Evolutionary conservation across 2,329 filamentous ascomycete species (phyloP).

Genomic region (Trichophyton mentagrophytes): DNA sequence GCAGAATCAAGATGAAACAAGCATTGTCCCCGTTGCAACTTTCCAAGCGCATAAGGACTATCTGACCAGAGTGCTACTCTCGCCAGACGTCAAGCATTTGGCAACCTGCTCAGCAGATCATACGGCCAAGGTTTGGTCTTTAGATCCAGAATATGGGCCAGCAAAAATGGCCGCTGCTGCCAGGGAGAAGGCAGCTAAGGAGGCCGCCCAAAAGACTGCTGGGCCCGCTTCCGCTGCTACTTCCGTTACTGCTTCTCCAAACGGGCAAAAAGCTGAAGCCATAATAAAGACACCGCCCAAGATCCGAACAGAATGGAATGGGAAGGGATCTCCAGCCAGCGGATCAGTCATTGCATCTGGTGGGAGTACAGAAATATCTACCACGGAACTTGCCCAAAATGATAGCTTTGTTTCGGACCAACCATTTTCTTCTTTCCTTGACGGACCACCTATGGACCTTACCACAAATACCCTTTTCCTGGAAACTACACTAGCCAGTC

Average conservation of each 20-base stretch:
- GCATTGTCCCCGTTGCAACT: slow-evolving; percentile 72
- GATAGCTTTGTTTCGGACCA: slow-evolving; percentile 12
- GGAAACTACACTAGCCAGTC: slow-evolving; percentile 74
- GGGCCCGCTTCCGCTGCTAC: too few relatives aligned
- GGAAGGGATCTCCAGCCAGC: not conserved
- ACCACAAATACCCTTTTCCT: slow-evolving; percentile 52
- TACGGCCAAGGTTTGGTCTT: slow-evolving; percentile 91
- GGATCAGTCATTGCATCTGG: not conserved
- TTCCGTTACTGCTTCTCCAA: not conserved
- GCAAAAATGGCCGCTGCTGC: slow-evolving; percentile 24
- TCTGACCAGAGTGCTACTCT: slow-evolving; percentile 81
- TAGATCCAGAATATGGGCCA: slow-evolving; percentile 51
- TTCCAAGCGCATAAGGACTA: slow-evolving; percentile 87
- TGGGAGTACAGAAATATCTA: not conserved
- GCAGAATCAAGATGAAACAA: slow-evolving; percentile 68
- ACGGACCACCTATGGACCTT: slow-evolving; percentile 30
- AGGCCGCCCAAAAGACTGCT: not conserved
- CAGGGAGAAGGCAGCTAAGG: slow-evolving; percentile 4
- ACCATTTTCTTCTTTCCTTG: slow-evolving; percentile 25
- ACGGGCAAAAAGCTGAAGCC: not conserved
- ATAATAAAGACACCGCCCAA: not conserved
- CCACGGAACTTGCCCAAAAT: slow-evolving; percentile 10
- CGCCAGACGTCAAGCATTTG: slow-evolving; percentile 84
- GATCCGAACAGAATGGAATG: slow-evolving; percentile 6
- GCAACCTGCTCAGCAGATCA: slow-evolving; percentile 91